These are phyloP conservation scores for Leishmania guyanensis DNA, from an alignment of 208 protist species.

Conservation along the genomic window DNA sequence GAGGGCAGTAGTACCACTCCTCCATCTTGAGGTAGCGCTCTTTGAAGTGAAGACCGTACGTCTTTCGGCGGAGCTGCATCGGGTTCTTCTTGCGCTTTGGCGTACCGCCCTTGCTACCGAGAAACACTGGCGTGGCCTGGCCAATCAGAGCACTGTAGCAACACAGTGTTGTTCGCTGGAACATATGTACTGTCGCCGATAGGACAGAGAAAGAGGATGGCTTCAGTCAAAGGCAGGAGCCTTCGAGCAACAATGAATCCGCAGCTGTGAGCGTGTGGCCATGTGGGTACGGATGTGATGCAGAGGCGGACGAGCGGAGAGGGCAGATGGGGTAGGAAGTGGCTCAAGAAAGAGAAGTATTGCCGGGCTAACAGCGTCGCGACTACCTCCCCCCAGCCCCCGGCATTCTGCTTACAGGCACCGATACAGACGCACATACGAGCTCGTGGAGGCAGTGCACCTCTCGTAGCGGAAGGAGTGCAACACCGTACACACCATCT, in stretches of 20 bases:
- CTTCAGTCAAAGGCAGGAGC: background rate
- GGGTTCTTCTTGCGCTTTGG: slow-evolving; percentile 92
- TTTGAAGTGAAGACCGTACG: slow-evolving; percentile 92
- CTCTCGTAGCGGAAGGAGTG: background rate
- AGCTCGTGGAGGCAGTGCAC: too few species aligned
- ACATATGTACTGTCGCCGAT: slow-evolving; percentile 18
- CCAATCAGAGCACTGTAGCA: slow-evolving; percentile 42
- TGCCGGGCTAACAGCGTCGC: background rate
- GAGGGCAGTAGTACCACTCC: slow-evolving; percentile 93
- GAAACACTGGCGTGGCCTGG: slow-evolving; percentile 60
- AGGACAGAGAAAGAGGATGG: background rate
- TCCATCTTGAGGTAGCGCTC: slow-evolving; percentile 85
- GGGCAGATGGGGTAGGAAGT: background rate
- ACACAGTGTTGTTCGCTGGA: slow-evolving; percentile 35
- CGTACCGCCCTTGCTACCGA: slow-evolving; percentile 90
- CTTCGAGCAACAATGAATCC: background rate
- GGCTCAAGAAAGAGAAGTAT: background rate
- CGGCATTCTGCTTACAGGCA: background rate
- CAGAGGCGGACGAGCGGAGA: background rate
- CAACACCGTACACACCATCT: background rate
- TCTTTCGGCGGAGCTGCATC: slow-evolving; percentile 81
- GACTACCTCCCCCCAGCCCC: background rate
- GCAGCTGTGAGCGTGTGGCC: background rate
- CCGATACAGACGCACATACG: too few species aligned
- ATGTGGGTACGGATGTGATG: background rate